Conservation (phyloP, 495 filamentous ascomycete genomes). For the Neurospora sp. region DNA sequence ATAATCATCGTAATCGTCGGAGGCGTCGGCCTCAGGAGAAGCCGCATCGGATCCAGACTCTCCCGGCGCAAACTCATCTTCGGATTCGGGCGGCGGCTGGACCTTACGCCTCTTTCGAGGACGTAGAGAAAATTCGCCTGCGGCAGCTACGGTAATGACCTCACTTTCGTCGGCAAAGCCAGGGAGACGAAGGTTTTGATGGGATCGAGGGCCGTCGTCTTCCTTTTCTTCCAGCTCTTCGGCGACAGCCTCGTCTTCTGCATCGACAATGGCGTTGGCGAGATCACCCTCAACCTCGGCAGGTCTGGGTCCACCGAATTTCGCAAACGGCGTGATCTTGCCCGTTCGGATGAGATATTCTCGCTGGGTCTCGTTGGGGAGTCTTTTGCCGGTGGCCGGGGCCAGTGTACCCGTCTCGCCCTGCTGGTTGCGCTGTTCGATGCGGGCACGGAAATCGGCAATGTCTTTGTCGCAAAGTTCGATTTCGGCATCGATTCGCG, state of each 20-base stretch:
- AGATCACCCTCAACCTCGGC: slow-evolving; percentile 51
- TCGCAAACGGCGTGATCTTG: slow-evolving; percentile 92
- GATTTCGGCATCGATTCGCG: slow-evolving; percentile 51
- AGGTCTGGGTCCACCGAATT: slow-evolving; percentile 45
- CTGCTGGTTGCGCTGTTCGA: slow-evolving; percentile 55
- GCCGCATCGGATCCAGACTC: slow-evolving; percentile 16
- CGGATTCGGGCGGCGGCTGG: slow-evolving; percentile 25
- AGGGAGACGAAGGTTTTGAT: slow-evolving; percentile 71
- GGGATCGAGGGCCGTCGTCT: slow-evolving; percentile 52
- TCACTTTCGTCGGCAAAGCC: slow-evolving; percentile 54
- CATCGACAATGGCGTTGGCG: slow-evolving; percentile 63
- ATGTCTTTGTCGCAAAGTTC: slow-evolving; percentile 56
- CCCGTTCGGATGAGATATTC: slow-evolving; percentile 91
- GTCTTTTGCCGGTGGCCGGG: slow-evolving; percentile 30
- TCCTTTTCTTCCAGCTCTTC: slow-evolving; percentile 47
- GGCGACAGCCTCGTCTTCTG: slow-evolving; percentile 51
- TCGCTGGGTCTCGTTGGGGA: slow-evolving; percentile 71
- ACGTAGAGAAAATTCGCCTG: slow-evolving; percentile 41
- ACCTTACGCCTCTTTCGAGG: slow-evolving; percentile 37
- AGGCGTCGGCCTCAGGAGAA: slow-evolving; percentile 18
- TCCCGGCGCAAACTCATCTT: slow-evolving; percentile 33
- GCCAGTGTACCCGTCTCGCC: slow-evolving; percentile 32
- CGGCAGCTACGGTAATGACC: slow-evolving; percentile 16
- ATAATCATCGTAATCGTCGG: slow-evolving; percentile 28
- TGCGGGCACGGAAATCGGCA: slow-evolving; percentile 65